Conservation (phyloP, 345 rosid genomes). For the Salix brachista region DNA sequence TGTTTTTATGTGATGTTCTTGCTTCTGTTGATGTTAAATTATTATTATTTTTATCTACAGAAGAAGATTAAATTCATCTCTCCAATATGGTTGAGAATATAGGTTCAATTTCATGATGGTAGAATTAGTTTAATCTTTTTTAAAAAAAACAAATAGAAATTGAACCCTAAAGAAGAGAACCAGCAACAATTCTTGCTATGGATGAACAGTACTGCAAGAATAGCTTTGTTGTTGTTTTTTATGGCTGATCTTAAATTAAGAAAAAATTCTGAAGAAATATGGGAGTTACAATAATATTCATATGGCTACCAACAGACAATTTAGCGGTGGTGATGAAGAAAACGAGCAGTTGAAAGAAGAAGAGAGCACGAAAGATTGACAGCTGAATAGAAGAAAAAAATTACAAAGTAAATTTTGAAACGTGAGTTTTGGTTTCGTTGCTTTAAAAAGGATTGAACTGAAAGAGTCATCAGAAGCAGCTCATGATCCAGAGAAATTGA, state of each 20-base stretch:
- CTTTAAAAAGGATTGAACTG: constrained; percentile 63
- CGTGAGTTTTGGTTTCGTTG: constrained; percentile 29
- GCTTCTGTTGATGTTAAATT: neutral
- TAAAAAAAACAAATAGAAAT: too few species aligned
- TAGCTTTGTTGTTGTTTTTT: neutral
- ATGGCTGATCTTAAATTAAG: too few species aligned
- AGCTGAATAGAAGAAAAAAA: constrained; percentile 51
- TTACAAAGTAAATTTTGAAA: constrained; percentile 31
- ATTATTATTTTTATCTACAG: neutral
- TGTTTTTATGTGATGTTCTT: neutral
- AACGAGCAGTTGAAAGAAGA: constrained; percentile 97
- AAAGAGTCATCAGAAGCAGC: constrained; percentile 56
- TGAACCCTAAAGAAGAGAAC: too few species aligned
- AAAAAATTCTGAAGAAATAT: too few species aligned
- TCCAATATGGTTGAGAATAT: too few species aligned
- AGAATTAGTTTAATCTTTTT: too few species aligned
- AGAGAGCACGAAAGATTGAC: constrained; percentile 84
- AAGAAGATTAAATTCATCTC: too few species aligned
- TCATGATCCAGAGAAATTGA: constrained; percentile 91
- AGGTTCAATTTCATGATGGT: too few species aligned
- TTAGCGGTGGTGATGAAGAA: constrained; percentile 43
- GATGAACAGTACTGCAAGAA: neutral
- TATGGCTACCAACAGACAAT: neutral
- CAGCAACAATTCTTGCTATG: neutral
- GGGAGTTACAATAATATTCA: neutral